Evolutionary conservation across 2,329 filamentous ascomycete species (phyloP).

Genomic region (Nemania sp.): DNA sequence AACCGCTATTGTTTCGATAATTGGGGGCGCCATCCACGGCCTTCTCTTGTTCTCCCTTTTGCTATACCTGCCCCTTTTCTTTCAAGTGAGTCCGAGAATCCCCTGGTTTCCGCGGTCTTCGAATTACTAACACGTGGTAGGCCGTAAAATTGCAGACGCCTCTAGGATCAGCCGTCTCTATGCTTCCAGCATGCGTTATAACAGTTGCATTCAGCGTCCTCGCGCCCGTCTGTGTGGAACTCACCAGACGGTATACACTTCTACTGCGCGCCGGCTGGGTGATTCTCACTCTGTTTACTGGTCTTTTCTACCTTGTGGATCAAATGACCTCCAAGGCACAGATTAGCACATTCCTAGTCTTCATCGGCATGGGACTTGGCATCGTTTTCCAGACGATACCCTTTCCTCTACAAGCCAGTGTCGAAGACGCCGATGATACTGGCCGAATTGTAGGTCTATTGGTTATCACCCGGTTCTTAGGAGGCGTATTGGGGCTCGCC

Average conservation of each 20-base stretch:
- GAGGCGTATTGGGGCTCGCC: slow-evolving; percentile 53
- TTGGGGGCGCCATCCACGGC: slow-evolving; percentile 30
- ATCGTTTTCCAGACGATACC: slow-evolving; percentile 1
- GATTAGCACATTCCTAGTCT: background rate
- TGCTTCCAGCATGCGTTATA: background rate
- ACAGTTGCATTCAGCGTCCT: background rate
- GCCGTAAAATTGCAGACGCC: too few species aligned
- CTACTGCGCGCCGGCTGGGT: slow-evolving; percentile 8
- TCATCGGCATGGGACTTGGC: slow-evolving; percentile 19
- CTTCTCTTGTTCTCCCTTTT: slow-evolving; percentile 22
- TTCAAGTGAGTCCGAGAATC: slow-evolving; percentile 59
- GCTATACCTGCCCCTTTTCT: slow-evolving; percentile 54
- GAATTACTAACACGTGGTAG: too few species aligned
- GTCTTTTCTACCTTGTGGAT: slow-evolving; percentile 6
- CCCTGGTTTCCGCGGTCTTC: too few species aligned
- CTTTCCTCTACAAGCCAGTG: slow-evolving; percentile 53
- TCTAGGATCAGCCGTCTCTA: slow-evolving; percentile 2
- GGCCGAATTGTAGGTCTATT: slow-evolving; percentile 52
- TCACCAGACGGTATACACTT: background rate
- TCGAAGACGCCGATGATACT: slow-evolving; percentile 48
- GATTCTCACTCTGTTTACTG: slow-evolving; percentile 8
- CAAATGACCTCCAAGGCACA: background rate
- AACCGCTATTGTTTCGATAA: slow-evolving; percentile 44
- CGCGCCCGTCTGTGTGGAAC: background rate
- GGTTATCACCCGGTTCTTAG: slow-evolving; percentile 52